phyloP scores from a whole-genome alignment of 2,329 filamentous ascomycete genomes.

The Atkinsonella hypoxylon region DNA sequence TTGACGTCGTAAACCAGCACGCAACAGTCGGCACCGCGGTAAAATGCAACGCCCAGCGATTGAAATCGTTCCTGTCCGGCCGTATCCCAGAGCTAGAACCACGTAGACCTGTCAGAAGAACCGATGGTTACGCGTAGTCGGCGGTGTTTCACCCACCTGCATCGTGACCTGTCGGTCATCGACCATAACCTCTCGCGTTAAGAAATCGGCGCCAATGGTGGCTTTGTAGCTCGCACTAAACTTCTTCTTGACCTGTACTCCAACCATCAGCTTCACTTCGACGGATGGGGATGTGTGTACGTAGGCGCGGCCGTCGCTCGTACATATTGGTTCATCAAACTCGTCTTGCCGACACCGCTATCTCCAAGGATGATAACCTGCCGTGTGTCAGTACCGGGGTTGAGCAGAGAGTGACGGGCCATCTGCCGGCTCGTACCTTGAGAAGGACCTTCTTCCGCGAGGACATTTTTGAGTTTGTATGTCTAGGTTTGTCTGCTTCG shows the following conservation, averaged over 20 bases:
- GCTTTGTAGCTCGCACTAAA: conserved; percentile 99
- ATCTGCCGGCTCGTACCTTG: conserved; percentile 48
- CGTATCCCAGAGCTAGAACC: conserved; percentile 80
- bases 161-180: conserved; percentile 97
- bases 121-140: not conserved
- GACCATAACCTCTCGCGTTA: conserved; percentile 94
- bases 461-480: conserved; percentile 43
- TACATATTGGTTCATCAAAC: conserved; percentile 99
- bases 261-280: conserved; percentile 7
- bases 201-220: conserved; percentile 95
- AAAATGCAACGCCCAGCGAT: conserved; percentile 93
- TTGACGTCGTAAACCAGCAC: conserved; percentile 98
- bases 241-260: conserved; percentile 90
- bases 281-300: not conserved
- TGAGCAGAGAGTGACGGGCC: not conserved
- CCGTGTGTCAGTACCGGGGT: conserved; percentile 2
- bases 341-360: conserved; percentile 98
- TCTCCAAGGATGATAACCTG: conserved; percentile 98
- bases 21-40: conserved; percentile 94
- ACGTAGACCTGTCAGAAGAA: conserved; percentile 4
- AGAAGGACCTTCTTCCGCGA: conserved; percentile 83
- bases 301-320: conserved; percentile 21
- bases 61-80: conserved; percentile 96
- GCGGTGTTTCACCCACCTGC: conserved; percentile 51
- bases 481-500: not conserved